phyloP scores from a whole-genome alignment of 202 grass and related monocot genomes.

The Setaria italica region DNA sequence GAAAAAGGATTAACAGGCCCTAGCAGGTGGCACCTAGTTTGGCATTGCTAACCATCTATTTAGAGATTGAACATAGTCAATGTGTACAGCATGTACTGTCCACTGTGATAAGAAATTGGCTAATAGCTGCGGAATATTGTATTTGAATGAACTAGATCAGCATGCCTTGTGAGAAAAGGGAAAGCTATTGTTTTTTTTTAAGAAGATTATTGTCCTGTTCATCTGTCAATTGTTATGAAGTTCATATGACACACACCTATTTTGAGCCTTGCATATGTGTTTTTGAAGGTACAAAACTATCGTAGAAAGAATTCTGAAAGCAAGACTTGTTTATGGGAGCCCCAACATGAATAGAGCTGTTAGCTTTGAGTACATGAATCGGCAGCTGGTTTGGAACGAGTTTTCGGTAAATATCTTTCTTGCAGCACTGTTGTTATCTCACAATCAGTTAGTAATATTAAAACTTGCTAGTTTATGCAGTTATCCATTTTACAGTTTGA shows the following conservation, averaged over 20 bases:
- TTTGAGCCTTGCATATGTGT: constrained; percentile 48
- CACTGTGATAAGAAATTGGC: constrained; percentile 17
- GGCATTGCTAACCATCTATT: constrained; percentile 3
- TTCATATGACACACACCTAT: not conserved
- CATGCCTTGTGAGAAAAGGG: constrained; percentile 10
- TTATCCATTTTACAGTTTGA: constrained; percentile 13
- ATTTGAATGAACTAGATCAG: constrained; percentile 36
- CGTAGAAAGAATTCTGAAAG: constrained; percentile 91
- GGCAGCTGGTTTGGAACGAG: constrained; percentile 98
- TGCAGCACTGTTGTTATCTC: constrained; percentile 12
- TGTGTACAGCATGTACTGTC: not conserved
- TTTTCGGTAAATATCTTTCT: constrained; percentile 81
- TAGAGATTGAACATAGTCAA: constrained; percentile 13
- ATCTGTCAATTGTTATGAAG: not conserved
- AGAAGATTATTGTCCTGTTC: not conserved
- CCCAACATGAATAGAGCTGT: constrained; percentile 99
- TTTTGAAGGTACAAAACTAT: constrained; percentile 92
- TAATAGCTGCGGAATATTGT: not conserved
- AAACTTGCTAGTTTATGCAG: not conserved
- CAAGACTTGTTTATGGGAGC: constrained; percentile 91
- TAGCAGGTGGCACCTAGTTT: not conserved
- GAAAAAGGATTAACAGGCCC: not conserved
- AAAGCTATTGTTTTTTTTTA: constrained; percentile 15
- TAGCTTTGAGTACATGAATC: constrained; percentile 99
- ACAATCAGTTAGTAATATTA: constrained; percentile 33